Evolutionary conservation across 805 yeast species (phyloP), one percentile per base, ranked within the genome.

Genomic region (Ogataea pignaliae): DNA sequence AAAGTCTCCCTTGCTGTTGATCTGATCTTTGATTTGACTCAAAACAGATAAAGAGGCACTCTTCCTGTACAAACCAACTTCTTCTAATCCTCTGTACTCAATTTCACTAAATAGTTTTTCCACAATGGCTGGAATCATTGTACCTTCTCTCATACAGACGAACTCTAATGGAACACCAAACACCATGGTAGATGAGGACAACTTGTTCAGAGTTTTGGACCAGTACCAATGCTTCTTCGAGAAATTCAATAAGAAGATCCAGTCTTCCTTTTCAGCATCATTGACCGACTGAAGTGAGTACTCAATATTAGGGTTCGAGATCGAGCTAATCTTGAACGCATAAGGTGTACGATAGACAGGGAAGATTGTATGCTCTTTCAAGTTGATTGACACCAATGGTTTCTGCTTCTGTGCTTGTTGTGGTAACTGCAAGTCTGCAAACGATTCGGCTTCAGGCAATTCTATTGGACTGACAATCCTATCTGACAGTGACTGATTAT

Each of bases 81-180:
- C 97, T 52, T 88, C 89, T 28, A 91, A 61, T 0, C 98, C 97
- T 42, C 90, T 78, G n/a, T 71, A 65, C 62, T 91, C 98, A 51
- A 91, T 85, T 53, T 84, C 93, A 37, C 73, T 73, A 52, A 89
- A 71, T 36, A 91, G 65, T 44, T 74, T 73, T 31, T 74, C 79
- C 44, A 90, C 79, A 36, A 90, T 77, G 6, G 59, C 65, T 1
- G 98, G 98, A 29, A 81, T 68, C 2, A 65, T 48, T 0, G 79
- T 65, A 10, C 75, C 68, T 52, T 88, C 96, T 40, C 96, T 71
- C 42, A 71, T 76, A 60, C 97, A 88, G 3, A 89, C 77, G 50
- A 79, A 79, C 30, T 73, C 77, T 31, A 91, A 69, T 2, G 98
- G 96, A 37, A 89, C 84, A 12, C 97, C 97, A 72, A 90, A 91